A percentile compares a stretch with the other conserved stretches of the same genome.
These are phyloP conservation scores for Parachlorella kessleri DNA, from an alignment of 139 green algal genomes.

Conservation along the genomic window DNA sequence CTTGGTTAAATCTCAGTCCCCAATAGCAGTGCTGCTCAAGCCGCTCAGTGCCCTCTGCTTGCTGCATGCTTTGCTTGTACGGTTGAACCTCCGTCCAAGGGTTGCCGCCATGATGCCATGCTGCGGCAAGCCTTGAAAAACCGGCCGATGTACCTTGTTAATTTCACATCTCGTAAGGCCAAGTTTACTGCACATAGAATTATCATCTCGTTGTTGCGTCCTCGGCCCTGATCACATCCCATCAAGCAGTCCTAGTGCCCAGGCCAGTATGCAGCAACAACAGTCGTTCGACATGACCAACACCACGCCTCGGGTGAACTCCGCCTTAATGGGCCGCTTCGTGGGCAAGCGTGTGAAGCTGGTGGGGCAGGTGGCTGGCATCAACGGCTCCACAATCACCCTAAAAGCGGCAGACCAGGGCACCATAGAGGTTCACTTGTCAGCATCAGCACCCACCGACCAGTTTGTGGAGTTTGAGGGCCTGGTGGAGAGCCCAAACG, in stretches of 20 bases:
- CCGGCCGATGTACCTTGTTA: no score
- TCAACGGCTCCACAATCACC: slow-evolving; percentile 34
- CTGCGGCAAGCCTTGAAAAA: no score
- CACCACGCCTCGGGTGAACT: slow-evolving; percentile 55
- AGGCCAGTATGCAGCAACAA: no score
- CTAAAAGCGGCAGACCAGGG: slow-evolving; percentile 47
- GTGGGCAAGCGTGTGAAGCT: slow-evolving; percentile 56
- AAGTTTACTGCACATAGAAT: slow-evolving; percentile 5
- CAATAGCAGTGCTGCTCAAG: no score
- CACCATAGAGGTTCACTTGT: slow-evolving; percentile 43
- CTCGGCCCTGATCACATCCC: background rate
- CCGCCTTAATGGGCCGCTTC: slow-evolving; percentile 42
- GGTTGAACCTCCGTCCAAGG: no score
- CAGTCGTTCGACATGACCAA: slow-evolving; percentile 23
- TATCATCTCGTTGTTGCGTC: background rate
- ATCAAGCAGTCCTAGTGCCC: background rate
- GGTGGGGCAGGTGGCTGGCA: slow-evolving; percentile 45
- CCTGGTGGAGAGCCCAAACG: slow-evolving; percentile 54
- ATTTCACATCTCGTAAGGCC: no score
- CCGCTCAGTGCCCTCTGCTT: no score
- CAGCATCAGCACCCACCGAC: slow-evolving; percentile 17
- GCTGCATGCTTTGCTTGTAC: no score
- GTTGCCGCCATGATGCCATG: no score
- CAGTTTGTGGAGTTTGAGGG: slow-evolving; percentile 65
- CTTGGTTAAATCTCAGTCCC: no score